Evolutionary conservation across 371 early-diverging fungal genomes (phyloP).

Genomic region (Mortierella sp.): DNA sequence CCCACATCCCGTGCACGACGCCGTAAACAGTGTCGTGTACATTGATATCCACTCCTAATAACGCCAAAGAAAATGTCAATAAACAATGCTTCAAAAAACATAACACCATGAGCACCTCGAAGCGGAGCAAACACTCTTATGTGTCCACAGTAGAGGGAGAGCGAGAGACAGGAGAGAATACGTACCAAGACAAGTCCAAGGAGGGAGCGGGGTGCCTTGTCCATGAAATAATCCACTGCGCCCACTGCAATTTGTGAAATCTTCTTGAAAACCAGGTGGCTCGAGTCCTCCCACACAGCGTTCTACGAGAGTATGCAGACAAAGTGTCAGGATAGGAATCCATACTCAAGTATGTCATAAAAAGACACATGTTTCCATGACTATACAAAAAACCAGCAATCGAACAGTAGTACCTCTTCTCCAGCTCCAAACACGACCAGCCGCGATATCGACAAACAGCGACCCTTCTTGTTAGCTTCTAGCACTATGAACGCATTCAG

Average conservation of each 20-base stretch:
- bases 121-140: too few species aligned
- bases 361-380: neutral
- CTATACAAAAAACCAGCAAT: neutral
- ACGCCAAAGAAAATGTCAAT: neutral
- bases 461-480: conserved; percentile 37
- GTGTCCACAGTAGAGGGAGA: too few species aligned
- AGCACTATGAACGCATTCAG: conserved; percentile 42
- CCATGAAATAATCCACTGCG: conserved; percentile 40
- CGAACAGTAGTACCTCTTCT: conserved; percentile 38
- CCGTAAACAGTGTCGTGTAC: conserved; percentile 44
- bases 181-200: conserved; percentile 43
- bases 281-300: conserved; percentile 54
- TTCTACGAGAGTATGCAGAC: conserved; percentile 12
- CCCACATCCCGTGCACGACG: conserved; percentile 44
- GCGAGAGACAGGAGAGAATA: neutral
- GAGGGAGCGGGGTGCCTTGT: conserved; percentile 35
- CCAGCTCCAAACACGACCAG: conserved; percentile 51
- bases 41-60: conserved; percentile 49
- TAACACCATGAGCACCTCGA: too few species aligned
- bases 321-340: neutral
- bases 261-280: conserved; percentile 52
- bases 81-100: too few species aligned
- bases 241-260: conserved; percentile 56
- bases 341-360: too few species aligned
- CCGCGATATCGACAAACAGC: conserved; percentile 38